Percentiles rank a stretch among this genome's conserved stretches.
phyloP scores from a whole-genome alignment of 2,329 filamentous ascomycete species.

The Beauveria australis region DNA sequence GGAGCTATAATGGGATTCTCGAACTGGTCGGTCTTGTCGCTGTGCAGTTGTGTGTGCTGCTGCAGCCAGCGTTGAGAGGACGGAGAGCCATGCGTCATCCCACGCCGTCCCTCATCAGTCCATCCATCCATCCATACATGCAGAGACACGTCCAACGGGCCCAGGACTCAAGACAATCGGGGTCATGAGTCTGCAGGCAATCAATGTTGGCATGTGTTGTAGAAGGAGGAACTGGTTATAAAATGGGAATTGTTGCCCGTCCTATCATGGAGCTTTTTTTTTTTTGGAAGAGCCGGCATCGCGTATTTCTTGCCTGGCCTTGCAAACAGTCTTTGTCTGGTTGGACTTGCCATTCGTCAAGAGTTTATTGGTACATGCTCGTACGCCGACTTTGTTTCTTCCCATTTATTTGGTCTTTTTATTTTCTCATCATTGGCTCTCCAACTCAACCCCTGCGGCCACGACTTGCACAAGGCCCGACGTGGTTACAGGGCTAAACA shows the following conservation, averaged over 20 bases:
- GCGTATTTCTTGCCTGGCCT: background rate
- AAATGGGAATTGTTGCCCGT: background rate
- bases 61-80: background rate
- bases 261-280: background rate
- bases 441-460: background rate
- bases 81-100: background rate
- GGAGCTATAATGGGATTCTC: background rate
- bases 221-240: background rate
- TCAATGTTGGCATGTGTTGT: background rate
- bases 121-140: background rate
- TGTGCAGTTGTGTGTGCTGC: background rate
- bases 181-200: background rate
- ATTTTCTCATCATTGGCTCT: background rate
- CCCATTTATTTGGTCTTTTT: background rate
- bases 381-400: too few species aligned
- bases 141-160: background rate
- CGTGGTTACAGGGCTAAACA: background rate
- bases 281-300: background rate
- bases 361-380: background rate
- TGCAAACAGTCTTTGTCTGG: background rate
- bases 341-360: background rate
- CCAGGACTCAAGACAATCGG: background rate
- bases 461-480: background rate
- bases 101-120: background rate
- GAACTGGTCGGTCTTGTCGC: background rate